phyloP scores from a whole-genome alignment of 441 rosid genomes.

The Gossypium schwendimanii region DNA sequence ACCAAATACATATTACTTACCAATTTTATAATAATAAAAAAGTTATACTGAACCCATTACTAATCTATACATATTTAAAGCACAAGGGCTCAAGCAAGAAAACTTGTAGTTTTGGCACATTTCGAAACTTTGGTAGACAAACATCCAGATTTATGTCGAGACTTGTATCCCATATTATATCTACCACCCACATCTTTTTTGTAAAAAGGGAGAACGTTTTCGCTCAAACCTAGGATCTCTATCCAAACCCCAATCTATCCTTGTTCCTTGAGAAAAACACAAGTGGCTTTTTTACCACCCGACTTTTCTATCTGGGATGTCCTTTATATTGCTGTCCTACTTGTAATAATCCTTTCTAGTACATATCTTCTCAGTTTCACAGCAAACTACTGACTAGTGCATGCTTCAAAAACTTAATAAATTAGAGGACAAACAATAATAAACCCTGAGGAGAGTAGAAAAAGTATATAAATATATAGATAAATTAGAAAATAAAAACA shows the following conservation, averaged over 20 bases:
- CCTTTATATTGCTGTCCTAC: neutral
- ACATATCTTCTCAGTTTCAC: neutral
- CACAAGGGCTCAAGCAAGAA: neutral
- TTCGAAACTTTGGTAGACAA: neutral
- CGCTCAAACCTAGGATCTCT: neutral
- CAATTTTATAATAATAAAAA: neutral
- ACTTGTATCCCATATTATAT: neutral
- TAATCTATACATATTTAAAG: neutral
- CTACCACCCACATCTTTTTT: neutral
- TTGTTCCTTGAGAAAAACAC: neutral
- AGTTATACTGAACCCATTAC: neutral
- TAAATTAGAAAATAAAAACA: neutral
- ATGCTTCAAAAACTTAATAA: neutral
- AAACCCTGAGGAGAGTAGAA: neutral
- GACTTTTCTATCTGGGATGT: neutral
- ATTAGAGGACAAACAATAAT: neutral
- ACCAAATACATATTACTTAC: neutral
- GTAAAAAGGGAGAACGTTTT: neutral
- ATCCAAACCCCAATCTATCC: neutral
- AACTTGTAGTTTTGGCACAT: neutral
- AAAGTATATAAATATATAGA: neutral
- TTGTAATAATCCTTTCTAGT: neutral
- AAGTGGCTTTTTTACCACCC: neutral
- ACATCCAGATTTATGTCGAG: neutral
- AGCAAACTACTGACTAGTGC: neutral